These are phyloP conservation scores for Pyrus pyrifolia DNA, from an alignment of 306 rosid species.

Conservation along the genomic window DNA sequence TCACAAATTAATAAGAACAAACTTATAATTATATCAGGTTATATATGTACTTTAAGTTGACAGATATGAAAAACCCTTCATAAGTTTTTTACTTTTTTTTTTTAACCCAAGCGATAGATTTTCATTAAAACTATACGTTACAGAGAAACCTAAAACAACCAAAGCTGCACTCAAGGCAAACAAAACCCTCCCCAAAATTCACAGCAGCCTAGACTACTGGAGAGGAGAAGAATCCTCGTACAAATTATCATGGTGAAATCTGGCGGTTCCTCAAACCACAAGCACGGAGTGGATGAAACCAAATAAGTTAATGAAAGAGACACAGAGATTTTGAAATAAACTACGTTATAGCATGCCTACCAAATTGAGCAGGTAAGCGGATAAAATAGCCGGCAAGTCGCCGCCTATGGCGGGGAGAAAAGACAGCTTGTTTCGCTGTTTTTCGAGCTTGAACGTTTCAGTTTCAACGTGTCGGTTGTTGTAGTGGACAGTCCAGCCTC, in stretches of 20 bases:
- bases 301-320: too few species aligned
- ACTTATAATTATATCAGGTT: not conserved
- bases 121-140: too few species aligned
- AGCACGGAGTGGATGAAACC: too few species aligned
- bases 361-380: conserved; percentile 51
- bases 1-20: not conserved
- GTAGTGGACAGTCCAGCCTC: conserved; percentile 38
- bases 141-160: too few species aligned
- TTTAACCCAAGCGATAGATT: too few species aligned
- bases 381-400: conserved; percentile 42
- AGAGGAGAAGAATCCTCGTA: too few species aligned
- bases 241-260: too few species aligned
- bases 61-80: not conserved
- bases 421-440: conserved; percentile 40
- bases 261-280: too few species aligned
- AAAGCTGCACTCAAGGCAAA: too few species aligned
- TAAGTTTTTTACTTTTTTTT: too few species aligned
- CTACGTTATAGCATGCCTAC: conserved; percentile 20
- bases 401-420: conserved; percentile 58
- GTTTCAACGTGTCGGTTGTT: conserved; percentile 59
- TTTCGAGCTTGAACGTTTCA: conserved; percentile 48
- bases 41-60: not conserved
- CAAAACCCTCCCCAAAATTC: too few species aligned
- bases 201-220: too few species aligned
- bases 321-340: not conserved